A percentile compares a stretch with the other conserved stretches of the same genome.
Evolutionary conservation across 805 yeast species (phyloP).

Genomic region (Saturnispora silvae): DNA sequence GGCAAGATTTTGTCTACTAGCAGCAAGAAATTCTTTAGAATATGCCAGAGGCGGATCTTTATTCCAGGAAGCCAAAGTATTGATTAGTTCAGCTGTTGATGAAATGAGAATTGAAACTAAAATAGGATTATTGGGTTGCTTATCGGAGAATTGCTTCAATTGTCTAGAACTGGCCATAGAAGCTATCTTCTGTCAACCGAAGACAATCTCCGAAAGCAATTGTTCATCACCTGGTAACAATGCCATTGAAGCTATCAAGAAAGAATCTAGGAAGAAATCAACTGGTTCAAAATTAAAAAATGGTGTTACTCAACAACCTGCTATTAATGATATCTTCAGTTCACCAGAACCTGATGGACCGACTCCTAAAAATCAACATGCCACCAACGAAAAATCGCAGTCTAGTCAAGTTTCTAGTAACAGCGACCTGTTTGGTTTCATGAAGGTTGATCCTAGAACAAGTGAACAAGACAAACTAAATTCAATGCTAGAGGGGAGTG

Average conservation of each 20-base stretch:
- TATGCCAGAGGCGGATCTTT: slow-evolving; percentile 77
- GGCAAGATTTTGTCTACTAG: slow-evolving; percentile 51
- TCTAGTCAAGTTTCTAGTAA: slow-evolving; percentile 5
- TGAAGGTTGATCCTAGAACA: slow-evolving; percentile 10
- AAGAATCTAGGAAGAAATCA: slow-evolving; percentile 15
- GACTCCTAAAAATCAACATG: background rate
- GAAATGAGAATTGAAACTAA: slow-evolving; percentile 42
- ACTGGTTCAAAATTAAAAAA: slow-evolving; percentile 18
- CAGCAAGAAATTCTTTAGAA: slow-evolving; percentile 70
- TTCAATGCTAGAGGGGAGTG: slow-evolving; percentile 9
- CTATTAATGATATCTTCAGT: slow-evolving; percentile 27
- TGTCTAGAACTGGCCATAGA: slow-evolving; percentile 51
- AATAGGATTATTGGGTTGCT: slow-evolving; percentile 48
- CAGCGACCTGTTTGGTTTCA: slow-evolving; percentile 10
- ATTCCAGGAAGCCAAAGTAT: slow-evolving; percentile 54
- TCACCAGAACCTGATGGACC: slow-evolving; percentile 2
- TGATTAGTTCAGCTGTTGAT: slow-evolving; percentile 40
- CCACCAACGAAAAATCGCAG: too few species aligned
- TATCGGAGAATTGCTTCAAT: slow-evolving; percentile 46
- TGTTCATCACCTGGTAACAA: background rate
- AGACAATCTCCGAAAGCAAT: slow-evolving; percentile 10
- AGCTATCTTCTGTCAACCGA: slow-evolving; percentile 47
- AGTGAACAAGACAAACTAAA: slow-evolving; percentile 14
- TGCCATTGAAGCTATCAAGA: slow-evolving; percentile 12
- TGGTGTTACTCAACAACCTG: slow-evolving; percentile 11